Evolutionary conservation across 2,329 filamentous ascomycete genomes (phyloP).

Genomic region (Penicillium hesseltinei): DNA sequence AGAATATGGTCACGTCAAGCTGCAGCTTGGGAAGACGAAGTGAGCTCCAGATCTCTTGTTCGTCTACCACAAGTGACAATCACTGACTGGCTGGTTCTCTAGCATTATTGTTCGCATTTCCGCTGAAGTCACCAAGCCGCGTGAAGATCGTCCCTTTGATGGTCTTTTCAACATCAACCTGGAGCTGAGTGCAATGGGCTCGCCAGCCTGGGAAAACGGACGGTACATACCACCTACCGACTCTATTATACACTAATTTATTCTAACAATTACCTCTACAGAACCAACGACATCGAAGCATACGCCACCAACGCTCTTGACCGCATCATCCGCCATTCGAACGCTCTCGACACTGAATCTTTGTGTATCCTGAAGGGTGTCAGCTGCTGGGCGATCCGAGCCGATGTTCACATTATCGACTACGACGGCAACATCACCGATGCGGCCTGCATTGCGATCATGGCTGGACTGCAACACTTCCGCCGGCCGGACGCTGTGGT

Average conservation of each 20-base stretch:
- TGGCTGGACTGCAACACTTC: conserved; percentile 88
- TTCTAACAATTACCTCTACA: conserved; percentile 26
- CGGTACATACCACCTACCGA: conserved; percentile 48
- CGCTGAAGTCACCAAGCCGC: conserved; percentile 82
- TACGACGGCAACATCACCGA: conserved; percentile 91
- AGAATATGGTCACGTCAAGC: conserved; percentile 85
- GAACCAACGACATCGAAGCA: conserved; percentile 78
- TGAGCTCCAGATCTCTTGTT: conserved; percentile 40
- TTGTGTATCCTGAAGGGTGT: conserved; percentile 87
- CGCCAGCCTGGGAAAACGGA: conserved; percentile 83
- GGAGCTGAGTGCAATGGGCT: conserved; percentile 88
- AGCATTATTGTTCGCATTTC: conserved; percentile 84
- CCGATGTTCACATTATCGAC: conserved; percentile 86
- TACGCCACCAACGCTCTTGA: conserved; percentile 86
- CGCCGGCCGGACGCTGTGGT: conserved; percentile 85
- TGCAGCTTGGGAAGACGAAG: conserved; percentile 87
- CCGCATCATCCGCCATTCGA: conserved; percentile 88
- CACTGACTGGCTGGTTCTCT: conserved; percentile 26
- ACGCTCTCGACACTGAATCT: conserved; percentile 91
- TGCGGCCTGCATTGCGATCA: conserved; percentile 77
- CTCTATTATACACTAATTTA: neutral
- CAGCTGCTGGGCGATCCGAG: conserved; percentile 88
- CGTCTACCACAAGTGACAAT: neutral
- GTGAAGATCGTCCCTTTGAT: conserved; percentile 86
- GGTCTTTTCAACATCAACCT: conserved; percentile 90